Conservation (phyloP, 495 filamentous ascomycete genomes). For the Trichoderma reesei region DNA sequence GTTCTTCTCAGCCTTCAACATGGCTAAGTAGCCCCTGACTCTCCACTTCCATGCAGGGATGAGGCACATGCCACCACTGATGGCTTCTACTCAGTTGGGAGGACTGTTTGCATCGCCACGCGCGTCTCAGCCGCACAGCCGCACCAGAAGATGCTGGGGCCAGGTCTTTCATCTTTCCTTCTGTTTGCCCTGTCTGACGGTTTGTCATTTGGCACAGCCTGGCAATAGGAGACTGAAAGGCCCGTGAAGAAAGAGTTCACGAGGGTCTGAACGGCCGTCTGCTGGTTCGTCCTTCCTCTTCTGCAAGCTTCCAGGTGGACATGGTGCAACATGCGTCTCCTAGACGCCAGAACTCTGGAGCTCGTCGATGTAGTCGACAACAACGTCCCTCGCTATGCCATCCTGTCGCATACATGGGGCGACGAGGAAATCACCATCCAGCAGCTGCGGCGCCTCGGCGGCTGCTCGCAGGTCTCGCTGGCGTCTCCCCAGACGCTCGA, state of each 20-base stretch:
- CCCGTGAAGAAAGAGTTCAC: too few species aligned
- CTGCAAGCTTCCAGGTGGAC: neutral
- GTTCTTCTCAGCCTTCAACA: too few species aligned
- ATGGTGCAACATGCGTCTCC: neutral
- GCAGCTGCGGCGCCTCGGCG: slow-evolving; percentile 10
- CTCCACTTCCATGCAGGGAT: too few species aligned
- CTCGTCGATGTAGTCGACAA: neutral
- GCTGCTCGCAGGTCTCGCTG: neutral
- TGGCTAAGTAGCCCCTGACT: too few species aligned
- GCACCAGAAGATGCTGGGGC: neutral
- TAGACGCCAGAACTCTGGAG: slow-evolving; percentile 6
- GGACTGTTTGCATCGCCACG: neutral
- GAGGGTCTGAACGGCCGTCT: too few species aligned
- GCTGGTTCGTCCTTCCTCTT: neutral
- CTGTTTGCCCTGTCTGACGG: too few species aligned
- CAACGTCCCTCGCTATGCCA: slow-evolving; percentile 13
- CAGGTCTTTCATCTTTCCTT: neutral
- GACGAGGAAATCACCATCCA: slow-evolving; percentile 18
- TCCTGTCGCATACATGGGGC: slow-evolving; percentile 18
- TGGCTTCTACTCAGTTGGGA: neutral
- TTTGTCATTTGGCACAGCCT: too few species aligned
- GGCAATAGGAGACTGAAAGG: too few species aligned
- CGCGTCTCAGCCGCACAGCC: neutral
- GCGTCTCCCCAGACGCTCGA: neutral
- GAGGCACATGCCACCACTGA: too few species aligned